Evolutionary conservation across 108 stramenopile species (phyloP).

Genomic region (Epipyxis sp.): DNA sequence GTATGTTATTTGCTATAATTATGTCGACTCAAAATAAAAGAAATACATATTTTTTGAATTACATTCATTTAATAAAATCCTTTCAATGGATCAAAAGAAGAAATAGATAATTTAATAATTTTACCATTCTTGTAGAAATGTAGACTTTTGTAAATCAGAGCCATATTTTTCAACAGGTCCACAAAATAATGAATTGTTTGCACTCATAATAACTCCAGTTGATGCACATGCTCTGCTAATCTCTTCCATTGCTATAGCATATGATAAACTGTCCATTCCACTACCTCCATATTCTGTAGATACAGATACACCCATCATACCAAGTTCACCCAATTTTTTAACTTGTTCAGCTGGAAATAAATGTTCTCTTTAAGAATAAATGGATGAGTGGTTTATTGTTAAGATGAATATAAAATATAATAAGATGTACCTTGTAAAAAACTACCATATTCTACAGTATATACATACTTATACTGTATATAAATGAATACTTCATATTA

Average conservation of each 20-base stretch:
- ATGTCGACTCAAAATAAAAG: no score
- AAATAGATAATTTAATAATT: neutral
- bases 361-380: conserved; percentile 60
- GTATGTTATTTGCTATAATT: no score
- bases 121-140: conserved; percentile 34
- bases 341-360: conserved; percentile 41
- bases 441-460: neutral
- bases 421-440: conserved; percentile 71
- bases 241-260: conserved; percentile 98
- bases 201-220: conserved; percentile 92
- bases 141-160: conserved; percentile 73
- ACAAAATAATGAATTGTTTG: conserved; percentile 84
- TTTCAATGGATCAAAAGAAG: no score
- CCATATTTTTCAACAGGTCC: conserved; percentile 86
- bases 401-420: conserved; percentile 25
- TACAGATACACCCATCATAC: conserved; percentile 91
- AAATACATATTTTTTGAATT: no score
- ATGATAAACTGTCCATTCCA: conserved; percentile 85
- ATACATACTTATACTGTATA: neutral
- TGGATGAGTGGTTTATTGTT: conserved; percentile 67
- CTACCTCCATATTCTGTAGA: conserved; percentile 69
- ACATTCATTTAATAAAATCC: no score
- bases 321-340: conserved; percentile 69
- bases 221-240: conserved; percentile 89
- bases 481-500: neutral